phyloP scores from a whole-genome alignment of 192 early-diverging fungal genomes.

The Thoreauomyces humboldtii region DNA sequence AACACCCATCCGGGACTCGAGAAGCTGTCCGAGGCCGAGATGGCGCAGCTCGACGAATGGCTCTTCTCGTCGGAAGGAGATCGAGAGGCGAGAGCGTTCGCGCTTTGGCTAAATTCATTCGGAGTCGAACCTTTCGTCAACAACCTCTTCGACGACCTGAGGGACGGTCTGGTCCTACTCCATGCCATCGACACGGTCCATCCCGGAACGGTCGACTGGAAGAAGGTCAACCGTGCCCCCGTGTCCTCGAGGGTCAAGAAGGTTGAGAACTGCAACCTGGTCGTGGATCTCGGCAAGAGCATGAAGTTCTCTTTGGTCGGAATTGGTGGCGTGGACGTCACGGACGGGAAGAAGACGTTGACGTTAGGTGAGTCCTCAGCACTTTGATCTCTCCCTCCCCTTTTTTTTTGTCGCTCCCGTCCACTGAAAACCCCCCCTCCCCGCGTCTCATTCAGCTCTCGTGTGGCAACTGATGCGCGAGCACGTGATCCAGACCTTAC shows the following conservation, averaged over 20 bases:
- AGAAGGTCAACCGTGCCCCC: conserved; percentile 75
- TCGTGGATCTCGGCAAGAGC: conserved; percentile 79
- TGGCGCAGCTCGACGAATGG: conserved; percentile 80
- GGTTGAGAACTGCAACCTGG: conserved; percentile 97
- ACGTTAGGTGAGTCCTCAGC: conserved; percentile 61
- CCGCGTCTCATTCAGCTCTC: conserved; percentile 35
- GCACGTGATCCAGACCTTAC: conserved; percentile 91
- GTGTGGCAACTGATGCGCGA: conserved; percentile 99
- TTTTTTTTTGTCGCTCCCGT: neutral
- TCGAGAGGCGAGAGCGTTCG: conserved; percentile 88
- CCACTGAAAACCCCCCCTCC: neutral
- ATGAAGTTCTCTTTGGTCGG: conserved; percentile 88
- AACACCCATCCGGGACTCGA: conserved; percentile 95
- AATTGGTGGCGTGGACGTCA: conserved; percentile 93
- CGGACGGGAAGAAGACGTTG: conserved; percentile 84
- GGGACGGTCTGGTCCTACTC: conserved; percentile 86
- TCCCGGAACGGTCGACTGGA: conserved; percentile 90
- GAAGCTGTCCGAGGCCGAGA: conserved; percentile 84
- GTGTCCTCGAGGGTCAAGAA: conserved; percentile 89
- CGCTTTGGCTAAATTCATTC: conserved; percentile 96
- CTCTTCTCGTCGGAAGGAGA: conserved; percentile 77
- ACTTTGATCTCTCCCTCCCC: neutral
- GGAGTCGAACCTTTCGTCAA: conserved; percentile 97
- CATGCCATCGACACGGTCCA: conserved; percentile 95
- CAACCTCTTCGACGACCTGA: conserved; percentile 94